phyloP scores from a whole-genome alignment of 768 basidiomycete genomes.

The Heimioporus sp. region DNA sequence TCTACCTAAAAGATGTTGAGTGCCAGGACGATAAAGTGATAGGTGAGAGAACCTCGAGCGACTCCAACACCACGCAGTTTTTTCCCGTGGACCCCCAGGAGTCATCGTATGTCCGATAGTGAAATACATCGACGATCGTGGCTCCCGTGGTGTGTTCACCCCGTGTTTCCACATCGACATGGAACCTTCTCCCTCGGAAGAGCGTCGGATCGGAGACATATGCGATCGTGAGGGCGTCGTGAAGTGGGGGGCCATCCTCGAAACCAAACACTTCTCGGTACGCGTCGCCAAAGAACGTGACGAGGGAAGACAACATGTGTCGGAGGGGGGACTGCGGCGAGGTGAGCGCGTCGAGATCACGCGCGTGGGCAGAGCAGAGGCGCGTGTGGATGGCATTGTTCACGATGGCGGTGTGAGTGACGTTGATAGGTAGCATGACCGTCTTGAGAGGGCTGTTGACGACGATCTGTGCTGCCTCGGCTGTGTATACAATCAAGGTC shows the following conservation, averaged over 20 bases:
- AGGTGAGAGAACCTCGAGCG: slow-evolving; percentile 51
- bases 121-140: slow-evolving; percentile 78
- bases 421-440: slow-evolving; percentile 83
- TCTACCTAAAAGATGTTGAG: slow-evolving; percentile 45
- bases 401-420: slow-evolving; percentile 84
- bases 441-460: slow-evolving; percentile 66
- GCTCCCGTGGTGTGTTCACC: slow-evolving; percentile 69
- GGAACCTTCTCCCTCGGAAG: slow-evolving; percentile 59
- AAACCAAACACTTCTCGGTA: slow-evolving; percentile 82
- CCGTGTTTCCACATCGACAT: slow-evolving; percentile 79
- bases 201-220: slow-evolving; percentile 70
- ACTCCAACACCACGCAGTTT: slow-evolving; percentile 72
- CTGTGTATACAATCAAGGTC: slow-evolving; percentile 32
- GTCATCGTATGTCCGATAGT: slow-evolving; percentile 55
- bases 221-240: slow-evolving; percentile 81
- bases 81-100: slow-evolving; percentile 72
- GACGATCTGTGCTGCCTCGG: slow-evolving; percentile 83
- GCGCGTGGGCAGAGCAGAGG: slow-evolving; percentile 48
- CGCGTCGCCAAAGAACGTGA: slow-evolving; percentile 68
- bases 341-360: slow-evolving; percentile 10
- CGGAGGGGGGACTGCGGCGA: slow-evolving; percentile 50
- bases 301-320: slow-evolving; percentile 69
- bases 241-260: slow-evolving; percentile 80
- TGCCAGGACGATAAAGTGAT: neutral
- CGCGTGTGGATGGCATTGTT: slow-evolving; percentile 49